Percentiles rank a stretch among this genome's conserved stretches.
Evolutionary conservation across 1,284 basidiomycete genomes (phyloP).

Genomic region (Leccinum subatratum): DNA sequence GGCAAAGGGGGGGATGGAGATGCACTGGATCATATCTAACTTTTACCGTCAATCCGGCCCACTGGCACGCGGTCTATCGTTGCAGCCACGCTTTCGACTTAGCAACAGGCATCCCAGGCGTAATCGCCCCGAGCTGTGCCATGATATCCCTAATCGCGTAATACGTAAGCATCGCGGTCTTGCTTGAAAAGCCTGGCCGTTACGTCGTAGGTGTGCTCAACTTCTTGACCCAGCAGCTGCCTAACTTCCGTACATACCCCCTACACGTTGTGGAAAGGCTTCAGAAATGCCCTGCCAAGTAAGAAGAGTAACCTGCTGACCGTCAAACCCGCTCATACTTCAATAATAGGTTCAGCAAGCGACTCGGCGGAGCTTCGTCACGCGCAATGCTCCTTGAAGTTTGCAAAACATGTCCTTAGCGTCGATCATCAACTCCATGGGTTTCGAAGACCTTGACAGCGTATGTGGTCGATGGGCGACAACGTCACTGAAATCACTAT

Average conservation of each 20-base stretch:
- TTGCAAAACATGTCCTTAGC: no score
- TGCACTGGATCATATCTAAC: slow-evolving; percentile 34
- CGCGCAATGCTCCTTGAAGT: background rate
- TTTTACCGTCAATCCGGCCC: background rate
- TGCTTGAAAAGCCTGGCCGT: background rate
- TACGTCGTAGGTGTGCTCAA: background rate
- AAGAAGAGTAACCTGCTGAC: no score
- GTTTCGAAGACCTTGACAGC: no score
- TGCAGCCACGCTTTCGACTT: background rate
- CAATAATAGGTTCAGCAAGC: background rate
- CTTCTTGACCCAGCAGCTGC: background rate
- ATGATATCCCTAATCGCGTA: no score
- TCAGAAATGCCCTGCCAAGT: background rate
- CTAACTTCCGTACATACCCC: background rate
- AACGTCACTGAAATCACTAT: no score
- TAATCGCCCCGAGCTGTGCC: background rate
- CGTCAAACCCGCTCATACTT: background rate
- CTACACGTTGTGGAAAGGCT: background rate
- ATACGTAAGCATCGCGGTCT: background rate
- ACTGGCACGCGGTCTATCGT: background rate
- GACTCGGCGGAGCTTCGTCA: background rate
- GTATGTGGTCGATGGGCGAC: no score
- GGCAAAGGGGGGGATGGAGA: slow-evolving; percentile 43
- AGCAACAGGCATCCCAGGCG: background rate
- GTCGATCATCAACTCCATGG: no score